Base-by-base conservation (phyloP, 192 early-diverging fungal species). In the Coemansia sp. region DNA sequence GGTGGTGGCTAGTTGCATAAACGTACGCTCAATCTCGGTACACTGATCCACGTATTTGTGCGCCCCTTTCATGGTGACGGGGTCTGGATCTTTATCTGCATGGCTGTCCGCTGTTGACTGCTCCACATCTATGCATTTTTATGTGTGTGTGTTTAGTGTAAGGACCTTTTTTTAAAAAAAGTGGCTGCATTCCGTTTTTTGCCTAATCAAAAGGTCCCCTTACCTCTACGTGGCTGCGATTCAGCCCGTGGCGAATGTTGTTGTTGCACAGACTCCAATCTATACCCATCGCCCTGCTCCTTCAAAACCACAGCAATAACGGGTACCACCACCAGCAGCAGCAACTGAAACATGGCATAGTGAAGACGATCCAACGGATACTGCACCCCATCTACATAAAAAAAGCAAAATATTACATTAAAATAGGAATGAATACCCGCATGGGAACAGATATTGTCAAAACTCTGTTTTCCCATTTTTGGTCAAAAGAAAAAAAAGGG, bases 311-410 rank as follows among this genome's bases (percentile, higher is more conserved):
- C 18, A 0, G 42, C 50, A 14, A 44, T 6, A 28, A 44, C 31
- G 6, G 62, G 71, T 31, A 66, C 29, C 56, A 66, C 14, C 12
- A 56, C 33, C 12, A 64, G 32, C 29, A 73, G 56, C 45, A 80
- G 45, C 16, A 73, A 51, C 63, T 80, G 77, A 51, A 80, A 66
- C 31, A 80, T 61, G 18, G 53, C 52, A 42, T 73, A 73, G 42
- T 80, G 77, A 30, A 80, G 58, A 24, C 63, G 62, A 56, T 80
- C 77, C 27, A 80, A 63, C 42, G 77, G 62, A 35, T 73, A 73
- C 40, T 72, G 64, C 23, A 55, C 24, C 5, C 58, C 24, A 56
- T 47, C 75, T 78, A 78, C 57, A 67, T 9, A 44, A 21, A 44
- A 43, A 19, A 22, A 12, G 18, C 16, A n/a, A 7, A 44, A 44